These are phyloP conservation scores for Camelina hispida DNA, from an alignment of 345 rosid genomes.

Conservation along the genomic window DNA sequence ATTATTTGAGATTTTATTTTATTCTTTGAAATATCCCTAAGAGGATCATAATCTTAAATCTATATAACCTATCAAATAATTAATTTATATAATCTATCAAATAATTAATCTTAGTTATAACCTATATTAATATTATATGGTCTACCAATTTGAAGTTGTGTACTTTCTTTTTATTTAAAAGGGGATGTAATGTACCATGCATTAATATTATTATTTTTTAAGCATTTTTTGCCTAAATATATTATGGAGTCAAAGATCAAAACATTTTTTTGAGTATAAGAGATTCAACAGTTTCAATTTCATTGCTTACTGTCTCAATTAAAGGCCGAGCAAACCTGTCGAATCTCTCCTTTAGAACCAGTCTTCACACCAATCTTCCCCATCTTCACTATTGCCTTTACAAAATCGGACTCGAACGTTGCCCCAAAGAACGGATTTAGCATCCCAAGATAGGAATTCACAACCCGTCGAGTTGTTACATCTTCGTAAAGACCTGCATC, in stretches of 20 bases:
- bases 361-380: conserved; percentile 73
- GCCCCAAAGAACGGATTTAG: conserved; percentile 46
- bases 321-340: conserved; percentile 66
- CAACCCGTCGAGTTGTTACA: conserved; percentile 43
- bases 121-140: too few species aligned
- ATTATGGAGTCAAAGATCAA: not conserved
- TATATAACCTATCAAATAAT: too few species aligned
- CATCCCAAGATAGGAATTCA: conserved; percentile 61
- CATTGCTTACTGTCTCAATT: conserved; percentile 40
- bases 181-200: not conserved
- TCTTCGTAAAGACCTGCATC: conserved; percentile 77
- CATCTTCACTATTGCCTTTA: conserved; percentile 65
- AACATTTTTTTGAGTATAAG: not conserved
- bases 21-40: too few species aligned
- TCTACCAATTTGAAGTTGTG: too few species aligned
- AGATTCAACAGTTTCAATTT: not conserved
- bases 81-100: too few species aligned
- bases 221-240: not conserved
- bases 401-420: conserved; percentile 64
- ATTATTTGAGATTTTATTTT: too few species aligned
- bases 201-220: not conserved
- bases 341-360: conserved; percentile 64
- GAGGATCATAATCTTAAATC: too few species aligned
- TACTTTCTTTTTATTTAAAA: too few species aligned
- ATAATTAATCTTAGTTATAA: too few species aligned